phyloP scores from a whole-genome alignment of 1,139 yeast species.

The Geotrichum histeridarum region DNA sequence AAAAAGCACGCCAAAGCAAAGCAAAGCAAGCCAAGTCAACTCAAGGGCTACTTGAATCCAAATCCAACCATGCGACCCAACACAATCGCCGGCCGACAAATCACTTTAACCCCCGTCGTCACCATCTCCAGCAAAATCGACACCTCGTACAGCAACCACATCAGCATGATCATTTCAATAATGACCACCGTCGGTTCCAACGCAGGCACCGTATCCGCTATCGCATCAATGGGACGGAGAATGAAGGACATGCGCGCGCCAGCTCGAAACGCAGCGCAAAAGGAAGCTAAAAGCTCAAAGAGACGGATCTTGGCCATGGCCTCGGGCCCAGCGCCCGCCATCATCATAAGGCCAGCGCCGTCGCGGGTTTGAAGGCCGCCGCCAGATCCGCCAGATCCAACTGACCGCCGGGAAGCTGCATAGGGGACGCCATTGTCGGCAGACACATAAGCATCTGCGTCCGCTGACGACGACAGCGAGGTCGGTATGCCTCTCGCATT shows the following conservation, averaged over 20 bases:
- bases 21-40: too few species aligned
- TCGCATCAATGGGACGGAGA: constrained; percentile 31
- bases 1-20: neutral
- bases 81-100: constrained; percentile 34
- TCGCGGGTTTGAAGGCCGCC: neutral
- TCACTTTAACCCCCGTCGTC: constrained; percentile 30
- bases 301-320: neutral
- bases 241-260: constrained; percentile 29
- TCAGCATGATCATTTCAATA: constrained; percentile 32
- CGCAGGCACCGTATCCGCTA: constrained; percentile 30
- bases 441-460: neutral
- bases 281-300: neutral
- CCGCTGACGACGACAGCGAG: constrained; percentile 7
- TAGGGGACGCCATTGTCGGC: neutral
- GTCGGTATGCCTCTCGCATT: neutral
- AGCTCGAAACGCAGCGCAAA: constrained; percentile 25
- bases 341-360: neutral
- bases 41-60: constrained; percentile 6
- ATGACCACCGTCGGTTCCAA: constrained; percentile 29
- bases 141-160: constrained; percentile 34
- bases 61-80: constrained; percentile 25
- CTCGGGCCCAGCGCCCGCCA: constrained; percentile 1
- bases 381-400: neutral
- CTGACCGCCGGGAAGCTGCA: constrained; percentile 2
- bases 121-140: constrained; percentile 33